phyloP scores from a whole-genome alignment of 345 rosid genomes.

The Kernera saxatilis region DNA sequence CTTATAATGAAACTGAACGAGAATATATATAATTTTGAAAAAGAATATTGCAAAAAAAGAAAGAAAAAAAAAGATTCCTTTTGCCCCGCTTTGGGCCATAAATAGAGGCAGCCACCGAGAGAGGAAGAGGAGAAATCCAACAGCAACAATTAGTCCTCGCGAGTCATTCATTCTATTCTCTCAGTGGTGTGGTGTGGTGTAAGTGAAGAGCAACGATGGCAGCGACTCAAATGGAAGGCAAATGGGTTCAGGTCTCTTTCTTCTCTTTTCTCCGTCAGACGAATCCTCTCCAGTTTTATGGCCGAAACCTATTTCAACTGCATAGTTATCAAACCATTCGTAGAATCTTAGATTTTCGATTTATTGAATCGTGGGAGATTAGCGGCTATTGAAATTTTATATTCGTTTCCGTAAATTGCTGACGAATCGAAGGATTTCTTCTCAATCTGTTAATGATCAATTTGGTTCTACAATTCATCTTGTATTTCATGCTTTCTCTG shows the following conservation, averaged over 20 bases:
- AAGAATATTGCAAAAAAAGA: no score
- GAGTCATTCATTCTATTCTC: neutral
- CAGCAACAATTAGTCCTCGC: neutral
- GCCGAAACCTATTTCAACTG: no score
- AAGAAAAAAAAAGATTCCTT: neutral
- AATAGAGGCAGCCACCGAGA: neutral
- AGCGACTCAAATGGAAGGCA: constrained; percentile 45
- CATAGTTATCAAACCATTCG: neutral
- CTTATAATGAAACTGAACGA: no score
- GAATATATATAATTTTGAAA: no score
- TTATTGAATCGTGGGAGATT: neutral
- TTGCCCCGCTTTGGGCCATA: neutral
- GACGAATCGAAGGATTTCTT: neutral
- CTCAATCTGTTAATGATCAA: neutral
- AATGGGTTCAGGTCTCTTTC: constrained; percentile 61
- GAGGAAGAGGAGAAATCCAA: neutral
- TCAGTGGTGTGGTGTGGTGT: no score
- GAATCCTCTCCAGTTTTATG: no score
- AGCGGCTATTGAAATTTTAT: neutral
- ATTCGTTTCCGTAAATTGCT: neutral
- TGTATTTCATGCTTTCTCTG: neutral
- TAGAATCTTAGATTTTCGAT: neutral
- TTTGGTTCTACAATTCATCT: neutral
- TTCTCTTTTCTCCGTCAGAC: neutral
- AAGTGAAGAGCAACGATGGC: constrained; percentile 8